phyloP scores from a whole-genome alignment of 1,139 yeast species.

The Saccharomycopsis phalli region DNA sequence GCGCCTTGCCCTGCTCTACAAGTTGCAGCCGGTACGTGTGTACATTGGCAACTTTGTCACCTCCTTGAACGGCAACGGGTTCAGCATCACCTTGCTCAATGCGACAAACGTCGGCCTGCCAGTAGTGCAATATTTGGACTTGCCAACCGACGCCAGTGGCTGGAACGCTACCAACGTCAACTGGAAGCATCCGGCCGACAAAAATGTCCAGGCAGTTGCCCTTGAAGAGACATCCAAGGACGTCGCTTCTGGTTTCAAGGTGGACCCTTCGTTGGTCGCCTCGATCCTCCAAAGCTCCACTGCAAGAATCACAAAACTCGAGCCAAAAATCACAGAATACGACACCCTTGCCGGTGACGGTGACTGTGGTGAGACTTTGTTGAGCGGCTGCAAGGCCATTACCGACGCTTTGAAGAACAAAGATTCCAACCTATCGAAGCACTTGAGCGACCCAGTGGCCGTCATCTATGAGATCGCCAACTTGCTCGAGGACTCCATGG shows the following conservation, averaged over 20 bases:
- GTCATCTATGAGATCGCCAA: conserved; percentile 47
- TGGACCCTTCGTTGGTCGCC: conserved; percentile 36
- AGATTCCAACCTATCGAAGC: conserved; percentile 41
- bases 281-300: conserved; percentile 40
- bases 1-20: conserved; percentile 37
- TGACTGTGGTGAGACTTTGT: conserved; percentile 90
- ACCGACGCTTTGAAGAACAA: conserved; percentile 42
- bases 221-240: conserved; percentile 22
- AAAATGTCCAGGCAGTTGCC: conserved; percentile 23
- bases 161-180: conserved; percentile 39
- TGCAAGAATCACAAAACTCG: conserved; percentile 41
- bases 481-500: conserved; percentile 82
- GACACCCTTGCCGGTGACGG: conserved; percentile 95
- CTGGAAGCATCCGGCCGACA: conserved; percentile 1
- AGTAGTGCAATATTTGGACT: conserved; percentile 47
- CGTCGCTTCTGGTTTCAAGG: conserved; percentile 30
- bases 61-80: conserved; percentile 86
- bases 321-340: conserved; percentile 74
- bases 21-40: conserved; percentile 56
- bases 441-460: conserved; percentile 31
- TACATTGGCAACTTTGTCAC: conserved; percentile 73
- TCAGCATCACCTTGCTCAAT: conserved; percentile 70
- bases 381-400: conserved; percentile 71
- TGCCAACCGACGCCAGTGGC: conserved; percentile 70
- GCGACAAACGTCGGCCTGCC: conserved; percentile 40